A percentile compares a stretch with the other conserved stretches of the same genome.
phyloP scores from a whole-genome alignment of 2,329 filamentous ascomycete species.

The Microsporum ferrugineum region DNA sequence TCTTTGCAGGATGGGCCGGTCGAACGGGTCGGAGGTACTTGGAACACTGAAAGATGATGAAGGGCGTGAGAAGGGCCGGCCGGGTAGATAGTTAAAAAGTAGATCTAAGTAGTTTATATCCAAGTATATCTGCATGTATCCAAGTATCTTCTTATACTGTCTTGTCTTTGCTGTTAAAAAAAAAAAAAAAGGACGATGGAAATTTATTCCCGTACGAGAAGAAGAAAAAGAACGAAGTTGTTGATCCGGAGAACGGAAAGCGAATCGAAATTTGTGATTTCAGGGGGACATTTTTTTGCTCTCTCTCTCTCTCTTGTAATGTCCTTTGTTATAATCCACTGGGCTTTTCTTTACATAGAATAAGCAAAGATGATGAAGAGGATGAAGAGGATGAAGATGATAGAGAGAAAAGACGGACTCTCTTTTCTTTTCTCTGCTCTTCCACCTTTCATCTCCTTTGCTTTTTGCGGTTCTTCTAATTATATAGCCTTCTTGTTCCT shows the following conservation, averaged over 20 bases:
- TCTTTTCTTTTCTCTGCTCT: not conserved
- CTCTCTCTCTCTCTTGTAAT: not conserved
- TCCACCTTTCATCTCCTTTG: not conserved
- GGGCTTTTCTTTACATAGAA: not conserved
- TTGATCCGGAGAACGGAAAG: not conserved
- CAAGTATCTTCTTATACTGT: no score
- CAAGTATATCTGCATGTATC: no score
- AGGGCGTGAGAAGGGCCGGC: not conserved
- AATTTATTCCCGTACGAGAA: not conserved
- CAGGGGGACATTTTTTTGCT: not conserved
- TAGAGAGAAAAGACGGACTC: not conserved
- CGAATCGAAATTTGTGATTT: not conserved
- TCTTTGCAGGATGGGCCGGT: not conserved
- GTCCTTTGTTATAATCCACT: not conserved
- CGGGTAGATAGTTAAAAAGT: no score
- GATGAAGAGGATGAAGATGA: not conserved
- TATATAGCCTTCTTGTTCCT: not conserved
- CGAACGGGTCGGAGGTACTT: not conserved
- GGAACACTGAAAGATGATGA: not conserved
- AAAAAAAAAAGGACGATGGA: no score
- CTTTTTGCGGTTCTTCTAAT: slow-evolving; percentile 3
- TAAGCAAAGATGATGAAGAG: not conserved
- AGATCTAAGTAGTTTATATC: no score
- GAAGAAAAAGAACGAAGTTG: not conserved
- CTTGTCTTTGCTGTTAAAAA: no score